phyloP scores from a whole-genome alignment of 805 yeast genomes.

The Millerozyma miso region DNA sequence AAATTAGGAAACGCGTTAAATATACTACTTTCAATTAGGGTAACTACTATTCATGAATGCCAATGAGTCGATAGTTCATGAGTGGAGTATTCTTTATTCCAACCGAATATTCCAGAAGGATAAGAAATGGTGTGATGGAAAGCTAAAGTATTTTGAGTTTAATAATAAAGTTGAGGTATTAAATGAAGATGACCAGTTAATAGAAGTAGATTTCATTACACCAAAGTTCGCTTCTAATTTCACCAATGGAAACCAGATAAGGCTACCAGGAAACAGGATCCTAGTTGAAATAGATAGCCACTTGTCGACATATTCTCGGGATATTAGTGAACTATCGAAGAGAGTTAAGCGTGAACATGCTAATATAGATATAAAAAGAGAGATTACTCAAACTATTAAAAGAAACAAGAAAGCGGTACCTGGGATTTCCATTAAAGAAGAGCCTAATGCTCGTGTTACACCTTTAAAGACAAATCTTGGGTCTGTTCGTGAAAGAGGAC shows the following conservation, averaged over 20 bases:
- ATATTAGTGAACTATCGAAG: conserved; percentile 24
- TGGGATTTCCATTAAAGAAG: background rate
- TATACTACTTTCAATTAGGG: too few relatives aligned
- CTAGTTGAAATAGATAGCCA: conserved; percentile 28
- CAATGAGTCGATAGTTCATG: conserved; percentile 39
- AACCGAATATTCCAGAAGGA: conserved; percentile 41
- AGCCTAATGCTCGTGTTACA: background rate
- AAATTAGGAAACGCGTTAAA: too few relatives aligned
- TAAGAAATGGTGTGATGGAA: conserved; percentile 53
- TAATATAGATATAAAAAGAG: background rate
- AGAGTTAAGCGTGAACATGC: background rate
- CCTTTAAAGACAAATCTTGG: background rate
- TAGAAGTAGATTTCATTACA: conserved; percentile 32
- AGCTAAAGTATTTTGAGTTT: conserved; percentile 40
- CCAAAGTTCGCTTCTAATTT: conserved; percentile 14
- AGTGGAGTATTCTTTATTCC: conserved; percentile 45
- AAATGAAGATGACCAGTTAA: conserved; percentile 31
- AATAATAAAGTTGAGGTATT: conserved; percentile 45
- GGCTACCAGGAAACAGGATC: conserved; percentile 22
- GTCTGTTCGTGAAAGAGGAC: background rate
- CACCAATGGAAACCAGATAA: conserved; percentile 17
- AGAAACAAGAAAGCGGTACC: background rate
- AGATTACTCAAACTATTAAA: background rate
- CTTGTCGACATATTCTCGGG: conserved; percentile 33
- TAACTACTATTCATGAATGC: conserved; percentile 8